phyloP scores from a whole-genome alignment of 495 filamentous ascomycete genomes.

The Trichocladium uniseriatum region DNA sequence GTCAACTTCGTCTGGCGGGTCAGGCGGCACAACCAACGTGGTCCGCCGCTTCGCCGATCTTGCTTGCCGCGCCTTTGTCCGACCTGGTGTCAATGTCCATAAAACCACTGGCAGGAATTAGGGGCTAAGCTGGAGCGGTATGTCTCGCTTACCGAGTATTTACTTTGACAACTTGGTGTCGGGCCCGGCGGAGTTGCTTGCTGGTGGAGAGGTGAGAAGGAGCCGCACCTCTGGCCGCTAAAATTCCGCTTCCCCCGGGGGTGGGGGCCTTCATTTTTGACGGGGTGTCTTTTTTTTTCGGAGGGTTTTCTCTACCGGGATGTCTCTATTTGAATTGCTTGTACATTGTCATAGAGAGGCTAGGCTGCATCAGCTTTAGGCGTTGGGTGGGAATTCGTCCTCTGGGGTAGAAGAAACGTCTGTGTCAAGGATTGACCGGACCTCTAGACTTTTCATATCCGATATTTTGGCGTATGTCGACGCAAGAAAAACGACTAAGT shows the following conservation, averaged over 20 bases:
- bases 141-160: neutral
- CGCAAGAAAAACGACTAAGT: neutral
- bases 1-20: conserved; percentile 53
- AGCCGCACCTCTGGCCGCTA: too few relatives aligned
- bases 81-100: conserved; percentile 30
- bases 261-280: too few relatives aligned
- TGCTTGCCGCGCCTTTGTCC: conserved; percentile 43
- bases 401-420: neutral
- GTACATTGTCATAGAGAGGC: conserved; percentile 4
- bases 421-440: neutral
- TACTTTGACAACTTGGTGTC: neutral
- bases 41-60: conserved; percentile 69
- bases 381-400: neutral
- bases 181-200: neutral
- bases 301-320: neutral
- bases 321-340: neutral
- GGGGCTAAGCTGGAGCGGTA: neutral
- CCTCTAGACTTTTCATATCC: neutral
- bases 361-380: neutral
- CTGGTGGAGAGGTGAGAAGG: neutral
- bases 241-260: too few relatives aligned
- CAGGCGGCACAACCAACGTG: conserved; percentile 68
- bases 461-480: neutral
- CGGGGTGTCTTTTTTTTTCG: too few relatives aligned
- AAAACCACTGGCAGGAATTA: neutral